Conservation (phyloP, 441 rosid genomes). For the Erysimum cheiri region DNA sequence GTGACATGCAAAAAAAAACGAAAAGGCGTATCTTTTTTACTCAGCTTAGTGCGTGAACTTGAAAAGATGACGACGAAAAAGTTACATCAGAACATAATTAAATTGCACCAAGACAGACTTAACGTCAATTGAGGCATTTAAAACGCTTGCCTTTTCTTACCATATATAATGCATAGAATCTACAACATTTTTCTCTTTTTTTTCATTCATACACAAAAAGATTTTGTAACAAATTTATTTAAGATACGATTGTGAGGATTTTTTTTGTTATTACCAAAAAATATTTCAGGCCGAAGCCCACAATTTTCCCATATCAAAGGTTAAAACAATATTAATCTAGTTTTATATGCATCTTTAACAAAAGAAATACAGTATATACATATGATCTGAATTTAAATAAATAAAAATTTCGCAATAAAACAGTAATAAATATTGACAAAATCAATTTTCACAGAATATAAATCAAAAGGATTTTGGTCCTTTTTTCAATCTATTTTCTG, state of each 20-base stretch:
- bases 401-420: neutral
- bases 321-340: too few species aligned
- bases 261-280: too few species aligned
- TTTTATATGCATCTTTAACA: neutral
- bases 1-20: constrained; percentile 29
- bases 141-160: constrained; percentile 31
- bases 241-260: too few species aligned
- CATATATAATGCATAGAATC: constrained; percentile 18
- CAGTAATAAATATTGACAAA: neutral
- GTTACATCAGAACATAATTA: neutral
- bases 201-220: neutral
- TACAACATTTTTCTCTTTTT: neutral
- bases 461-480: neutral
- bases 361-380: too few species aligned
- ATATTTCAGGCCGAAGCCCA: neutral
- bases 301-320: too few species aligned
- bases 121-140: constrained; percentile 32
- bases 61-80: constrained; percentile 30
- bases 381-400: neutral
- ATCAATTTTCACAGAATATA: neutral
- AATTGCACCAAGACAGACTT: constrained; percentile 35
- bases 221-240: neutral
- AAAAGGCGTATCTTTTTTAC: constrained; percentile 31
- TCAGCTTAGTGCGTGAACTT: constrained; percentile 43
- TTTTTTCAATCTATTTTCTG: neutral